phyloP scores from a whole-genome alignment of 345 rosid species.

The Diplotaxis tenuifolia region DNA sequence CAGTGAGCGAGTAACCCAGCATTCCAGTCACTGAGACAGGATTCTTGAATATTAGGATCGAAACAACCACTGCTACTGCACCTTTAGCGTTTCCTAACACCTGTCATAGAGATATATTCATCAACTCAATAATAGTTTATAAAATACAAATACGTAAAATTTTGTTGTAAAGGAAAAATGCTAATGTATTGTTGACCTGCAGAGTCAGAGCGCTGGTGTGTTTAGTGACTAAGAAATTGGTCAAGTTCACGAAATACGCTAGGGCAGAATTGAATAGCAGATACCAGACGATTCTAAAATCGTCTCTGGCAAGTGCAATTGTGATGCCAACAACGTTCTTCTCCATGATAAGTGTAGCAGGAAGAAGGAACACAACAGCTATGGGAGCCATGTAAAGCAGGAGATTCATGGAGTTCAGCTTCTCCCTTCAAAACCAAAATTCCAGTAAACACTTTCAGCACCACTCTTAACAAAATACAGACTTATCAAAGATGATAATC shows the following conservation, averaged over 20 bases:
- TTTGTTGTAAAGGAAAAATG: neutral
- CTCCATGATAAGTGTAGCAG: slow-evolving; percentile 52
- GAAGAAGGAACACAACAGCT: slow-evolving; percentile 53
- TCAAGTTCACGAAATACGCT: slow-evolving; percentile 57
- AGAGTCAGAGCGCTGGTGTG: slow-evolving; percentile 59
- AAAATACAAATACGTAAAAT: too few species aligned
- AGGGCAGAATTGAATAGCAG: slow-evolving; percentile 52
- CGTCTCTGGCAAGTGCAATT: slow-evolving; percentile 50
- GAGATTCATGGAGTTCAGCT: slow-evolving; percentile 58
- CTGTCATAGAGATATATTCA: slow-evolving; percentile 32
- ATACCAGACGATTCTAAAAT: slow-evolving; percentile 46
- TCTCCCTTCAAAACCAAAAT: slow-evolving; percentile 45
- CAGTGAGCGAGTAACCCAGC: slow-evolving; percentile 59
- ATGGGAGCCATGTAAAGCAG: slow-evolving; percentile 59
- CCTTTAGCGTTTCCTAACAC: slow-evolving; percentile 70
- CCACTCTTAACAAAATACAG: neutral
- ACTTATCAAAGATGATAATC: neutral
- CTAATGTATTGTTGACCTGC: slow-evolving; percentile 39
- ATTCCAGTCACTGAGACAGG: slow-evolving; percentile 57
- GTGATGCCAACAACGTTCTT: slow-evolving; percentile 46
- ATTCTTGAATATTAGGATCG: slow-evolving; percentile 54
- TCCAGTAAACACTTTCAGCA: slow-evolving; percentile 6
- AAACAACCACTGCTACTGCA: slow-evolving; percentile 58
- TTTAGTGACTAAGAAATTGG: slow-evolving; percentile 59
- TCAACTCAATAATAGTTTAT: neutral